These are phyloP conservation scores for Musa acuminata DNA, from an alignment of 176 grass and related monocot species.

Conservation along the genomic window DNA sequence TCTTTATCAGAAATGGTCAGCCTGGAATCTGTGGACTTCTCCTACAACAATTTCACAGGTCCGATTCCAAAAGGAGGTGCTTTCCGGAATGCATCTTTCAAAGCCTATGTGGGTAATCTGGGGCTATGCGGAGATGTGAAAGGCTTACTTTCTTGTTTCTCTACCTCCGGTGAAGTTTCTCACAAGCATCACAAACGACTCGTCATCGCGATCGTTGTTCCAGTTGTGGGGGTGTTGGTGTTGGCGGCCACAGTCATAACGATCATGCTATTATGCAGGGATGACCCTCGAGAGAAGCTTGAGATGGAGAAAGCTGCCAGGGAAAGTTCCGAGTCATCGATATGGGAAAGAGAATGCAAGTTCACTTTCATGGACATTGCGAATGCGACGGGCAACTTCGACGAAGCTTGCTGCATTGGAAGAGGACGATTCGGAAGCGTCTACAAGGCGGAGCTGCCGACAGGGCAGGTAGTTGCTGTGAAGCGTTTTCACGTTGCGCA, in stretches of 20 bases:
- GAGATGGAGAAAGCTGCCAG: slow-evolving; percentile 30
- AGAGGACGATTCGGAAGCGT: slow-evolving; percentile 63
- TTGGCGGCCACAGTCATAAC: slow-evolving; percentile 10
- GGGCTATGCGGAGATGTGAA: slow-evolving; percentile 54
- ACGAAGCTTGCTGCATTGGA: slow-evolving; percentile 54
- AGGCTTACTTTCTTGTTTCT: slow-evolving; percentile 31
- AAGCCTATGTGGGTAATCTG: slow-evolving; percentile 46
- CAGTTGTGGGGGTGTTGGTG: slow-evolving; percentile 14
- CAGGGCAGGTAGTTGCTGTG: slow-evolving; percentile 39
- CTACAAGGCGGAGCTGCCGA: slow-evolving; percentile 41
- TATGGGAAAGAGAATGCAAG: slow-evolving; percentile 52
- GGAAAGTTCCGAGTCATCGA: slow-evolving; percentile 34
- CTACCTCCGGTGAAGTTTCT: slow-evolving; percentile 6
- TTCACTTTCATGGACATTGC: slow-evolving; percentile 58
- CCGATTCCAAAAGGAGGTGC: slow-evolving; percentile 39
- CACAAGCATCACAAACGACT: slow-evolving; percentile 25
- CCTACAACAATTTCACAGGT: slow-evolving; percentile 61
- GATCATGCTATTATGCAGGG: slow-evolving; percentile 11
- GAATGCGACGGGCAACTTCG: slow-evolving; percentile 65
- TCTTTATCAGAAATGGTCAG: slow-evolving; percentile 44
- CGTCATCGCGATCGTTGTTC: slow-evolving; percentile 25
- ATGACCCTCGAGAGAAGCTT: slow-evolving; percentile 12
- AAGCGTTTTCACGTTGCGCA: slow-evolving; percentile 48
- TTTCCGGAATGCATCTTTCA: slow-evolving; percentile 33
- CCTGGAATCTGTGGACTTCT: slow-evolving; percentile 73